These are phyloP conservation scores for Aspergillus calidoustus DNA, from an alignment of 2,329 filamentous ascomycete species.

Conservation along the genomic window DNA sequence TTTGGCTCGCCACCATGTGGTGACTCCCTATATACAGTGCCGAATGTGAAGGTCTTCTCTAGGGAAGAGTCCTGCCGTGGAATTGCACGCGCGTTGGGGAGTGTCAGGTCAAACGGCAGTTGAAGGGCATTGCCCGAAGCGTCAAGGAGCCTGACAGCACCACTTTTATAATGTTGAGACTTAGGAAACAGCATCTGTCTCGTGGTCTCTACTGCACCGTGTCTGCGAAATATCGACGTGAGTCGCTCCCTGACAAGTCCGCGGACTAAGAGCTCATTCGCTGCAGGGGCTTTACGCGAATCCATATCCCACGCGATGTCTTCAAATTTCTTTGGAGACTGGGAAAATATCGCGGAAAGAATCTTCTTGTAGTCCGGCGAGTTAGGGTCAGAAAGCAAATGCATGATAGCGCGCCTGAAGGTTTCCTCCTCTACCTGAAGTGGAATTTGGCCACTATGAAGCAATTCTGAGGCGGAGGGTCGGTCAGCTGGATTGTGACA, in stretches of 20 bases:
- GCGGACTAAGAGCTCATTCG: conserved; percentile 65
- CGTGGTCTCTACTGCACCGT: conserved; percentile 83
- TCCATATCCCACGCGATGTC: conserved; percentile 79
- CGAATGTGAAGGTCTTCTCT: conserved; percentile 83
- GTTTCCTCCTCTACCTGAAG: conserved; percentile 92
- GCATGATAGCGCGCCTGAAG: conserved; percentile 79
- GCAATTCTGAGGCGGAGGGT: conserved; percentile 78
- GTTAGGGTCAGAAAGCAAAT: conserved; percentile 73
- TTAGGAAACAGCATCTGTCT: conserved; percentile 79
- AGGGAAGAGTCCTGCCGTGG: conserved; percentile 68
- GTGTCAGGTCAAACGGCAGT: conserved; percentile 88
- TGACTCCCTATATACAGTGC: conserved; percentile 81
- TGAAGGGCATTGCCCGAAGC: conserved; percentile 85
- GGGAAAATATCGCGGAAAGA: conserved; percentile 80
- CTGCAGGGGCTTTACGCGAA: conserved; percentile 56
- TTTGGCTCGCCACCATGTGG: conserved; percentile 79
- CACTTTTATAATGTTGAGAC: conserved; percentile 74
- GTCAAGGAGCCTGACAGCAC: conserved; percentile 80
- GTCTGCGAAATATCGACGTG: conserved; percentile 78
- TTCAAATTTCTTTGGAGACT: conserved; percentile 76
- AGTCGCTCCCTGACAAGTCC: conserved; percentile 75
- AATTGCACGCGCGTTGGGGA: conserved; percentile 84
- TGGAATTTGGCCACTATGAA: conserved; percentile 84
- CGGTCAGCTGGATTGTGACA: conserved; percentile 81
- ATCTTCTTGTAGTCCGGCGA: conserved; percentile 91